phyloP scores from a whole-genome alignment of 352 stramenopile species.

The Phytopythium sindhum region DNA sequence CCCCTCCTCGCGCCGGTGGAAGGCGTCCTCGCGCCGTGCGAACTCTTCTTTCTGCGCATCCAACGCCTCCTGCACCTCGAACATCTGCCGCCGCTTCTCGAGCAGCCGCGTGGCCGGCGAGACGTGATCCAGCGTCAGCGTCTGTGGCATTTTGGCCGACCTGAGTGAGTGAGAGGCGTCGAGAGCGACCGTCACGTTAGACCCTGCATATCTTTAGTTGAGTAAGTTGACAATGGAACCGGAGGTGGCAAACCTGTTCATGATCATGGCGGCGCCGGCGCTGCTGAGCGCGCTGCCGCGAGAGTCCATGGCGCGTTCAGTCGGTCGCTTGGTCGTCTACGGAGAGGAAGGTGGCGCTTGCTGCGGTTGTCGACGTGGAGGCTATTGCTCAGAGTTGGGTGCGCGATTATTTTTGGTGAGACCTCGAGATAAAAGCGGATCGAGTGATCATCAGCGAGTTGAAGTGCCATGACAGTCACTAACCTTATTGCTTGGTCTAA shows the following conservation, averaged over 20 bases:
- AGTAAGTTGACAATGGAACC: too few relatives aligned
- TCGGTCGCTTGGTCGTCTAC: background rate
- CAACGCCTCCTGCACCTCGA: constrained; percentile 92
- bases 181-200: background rate
- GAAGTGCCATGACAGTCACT: too few relatives aligned
- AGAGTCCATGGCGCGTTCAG: constrained; percentile 41
- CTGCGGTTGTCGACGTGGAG: background rate
- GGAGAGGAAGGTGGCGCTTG: background rate
- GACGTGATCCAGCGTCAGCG: constrained; percentile 90
- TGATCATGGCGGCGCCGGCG: constrained; percentile 65
- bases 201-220: background rate
- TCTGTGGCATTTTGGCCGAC: constrained; percentile 75
- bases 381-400: too few relatives aligned
- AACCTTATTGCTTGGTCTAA: too few relatives aligned
- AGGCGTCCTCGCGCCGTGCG: constrained; percentile 85
- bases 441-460: background rate
- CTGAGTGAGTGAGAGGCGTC: background rate
- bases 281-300: constrained; percentile 50
- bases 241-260: constrained; percentile 38
- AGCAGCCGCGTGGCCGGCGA: constrained; percentile 90
- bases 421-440: background rate
- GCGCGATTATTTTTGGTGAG: background rate
- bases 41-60: constrained; percentile 95
- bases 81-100: constrained; percentile 95
- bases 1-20: constrained; percentile 90